Evolutionary conservation across 305 asterid species (phyloP), one percentile per base, ranked within the genome.

Genomic region (Fraxinus paxiana): DNA sequence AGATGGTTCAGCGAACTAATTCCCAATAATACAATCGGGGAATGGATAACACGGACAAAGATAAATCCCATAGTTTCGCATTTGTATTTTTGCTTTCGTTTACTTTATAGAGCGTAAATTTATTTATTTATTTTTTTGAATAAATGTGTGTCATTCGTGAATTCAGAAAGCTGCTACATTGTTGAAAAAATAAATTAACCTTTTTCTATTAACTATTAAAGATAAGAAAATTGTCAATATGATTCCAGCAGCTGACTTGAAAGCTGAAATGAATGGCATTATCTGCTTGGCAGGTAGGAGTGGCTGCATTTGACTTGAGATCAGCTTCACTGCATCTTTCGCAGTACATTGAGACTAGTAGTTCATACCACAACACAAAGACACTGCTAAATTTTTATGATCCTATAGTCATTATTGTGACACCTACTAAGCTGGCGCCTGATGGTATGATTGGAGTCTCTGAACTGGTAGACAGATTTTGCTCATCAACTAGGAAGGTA

Each of bases 391-490:
- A 88, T 74, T 95, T 93, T 89, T 93, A 91, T 61, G 99, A 93
- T 86, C 99, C 99, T 74, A 86, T 89, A 92, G 94, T 84, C 71
- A 88, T 91, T 81, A 89, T 93, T 84, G 99, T 95, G 78, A 84
- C 97, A 79, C 96, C 98, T 77, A 90, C 92, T 74, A 95, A 92
- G 87, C 86, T 87, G 82, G 97, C 97, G 34, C 88, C 96, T 6
- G 98, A 95, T 77, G 97, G 97, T 75, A 93, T 95, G 98, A 91
- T 92, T 79, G 99, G 99, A 75, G 96, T 95, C 84, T 95, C 97
- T 43, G 97, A 95, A 84, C 87, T 95, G 82, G 94, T 91, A 34
- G 95, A 92, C 82, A 91, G 89, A 82, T 91, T 87, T 87, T 92
- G 82, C 91, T 76, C 93, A 46, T 88, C 97, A 84, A 90, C 85